These are phyloP conservation scores for Leersia perrieri DNA, from an alignment of 176 grass and related monocot genomes.

Conservation along the genomic window DNA sequence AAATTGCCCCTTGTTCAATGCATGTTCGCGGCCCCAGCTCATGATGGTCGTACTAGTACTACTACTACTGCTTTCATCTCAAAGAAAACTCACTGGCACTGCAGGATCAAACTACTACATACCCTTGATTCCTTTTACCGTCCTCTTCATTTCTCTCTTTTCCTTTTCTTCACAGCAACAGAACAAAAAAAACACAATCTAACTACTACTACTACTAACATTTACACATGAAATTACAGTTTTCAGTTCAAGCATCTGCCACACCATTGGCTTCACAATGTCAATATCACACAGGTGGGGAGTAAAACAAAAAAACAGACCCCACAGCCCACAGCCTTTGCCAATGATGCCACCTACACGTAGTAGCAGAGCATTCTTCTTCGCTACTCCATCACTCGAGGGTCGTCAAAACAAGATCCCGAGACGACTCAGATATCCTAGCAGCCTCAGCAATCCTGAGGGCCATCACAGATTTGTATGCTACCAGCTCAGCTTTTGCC, in stretches of 20 bases:
- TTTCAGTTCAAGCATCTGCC: constrained; percentile 38
- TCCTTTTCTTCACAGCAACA: constrained; percentile 15
- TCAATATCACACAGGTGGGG: constrained; percentile 3
- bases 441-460: constrained; percentile 53
- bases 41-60: too few species aligned
- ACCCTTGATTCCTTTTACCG: neutral
- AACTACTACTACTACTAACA: constrained; percentile 35
- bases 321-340: constrained; percentile 32
- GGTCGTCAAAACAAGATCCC: constrained; percentile 35
- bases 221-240: constrained; percentile 51
- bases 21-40: too few species aligned
- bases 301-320: neutral
- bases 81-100: too few species aligned
- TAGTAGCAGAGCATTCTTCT: too few species aligned
- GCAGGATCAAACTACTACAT: constrained; percentile 2
- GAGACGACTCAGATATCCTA: constrained; percentile 30
- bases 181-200: constrained; percentile 40
- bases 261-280: constrained; percentile 37
- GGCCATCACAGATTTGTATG: constrained; percentile 59
- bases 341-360: too few species aligned
- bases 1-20: too few species aligned
- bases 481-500: constrained; percentile 47
- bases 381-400: constrained; percentile 48
- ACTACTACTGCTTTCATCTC: too few species aligned
- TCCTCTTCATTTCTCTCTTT: constrained; percentile 6